Evolutionary conservation across 2,329 filamentous ascomycete genomes (phyloP), one percentile per base, ranked within the genome.

Genomic region (Curvularia eragrostidis): DNA sequence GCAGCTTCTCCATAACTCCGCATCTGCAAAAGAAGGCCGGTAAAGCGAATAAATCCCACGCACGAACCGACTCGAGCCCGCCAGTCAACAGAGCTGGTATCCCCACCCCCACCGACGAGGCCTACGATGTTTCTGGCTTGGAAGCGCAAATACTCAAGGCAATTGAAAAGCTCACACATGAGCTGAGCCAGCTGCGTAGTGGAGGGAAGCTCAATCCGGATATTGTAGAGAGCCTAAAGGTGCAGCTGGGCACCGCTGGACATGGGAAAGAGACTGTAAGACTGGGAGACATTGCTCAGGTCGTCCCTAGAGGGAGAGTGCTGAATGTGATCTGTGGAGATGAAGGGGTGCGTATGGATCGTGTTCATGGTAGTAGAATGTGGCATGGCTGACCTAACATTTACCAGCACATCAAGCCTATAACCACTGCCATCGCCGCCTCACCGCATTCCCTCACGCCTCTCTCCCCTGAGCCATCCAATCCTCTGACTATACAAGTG

Each of bases 281-380:
- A 61, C 66, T 91, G 49, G 81, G 83, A 9, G 87, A 90, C 69
- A 69, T 91, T 55, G 88, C 87, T 2, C 88, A 89, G 69, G 85
- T 91, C 15, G 79, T 90, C 38, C 86, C 87, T 0, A 87, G 88
- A 67, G 87, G 87, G 10, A 76, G 87, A 54, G 81, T 81, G 65
- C 73, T 90, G 28, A 83, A 85, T 57, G 79, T 91, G n/a, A 72
- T 89, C 21, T 85, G 85, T 38, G 84, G 86, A 13, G 89, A 91
- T 68, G 83, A 86, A 67, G 84, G 85, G 58, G 87, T 89, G 71
- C 66, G 82, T 79, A 62, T 6, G 18, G 36, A 7, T 21, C 1
- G 18, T 3, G 12, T 12, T 47, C 7, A 38, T 7, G 7, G 21
- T 26, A 34, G 12, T 15, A 9, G 7, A 9, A 38, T 18, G 19